Base-by-base conservation (phyloP, 805 yeast species). In the Vanderwaltozyma yarrowii region DNA sequence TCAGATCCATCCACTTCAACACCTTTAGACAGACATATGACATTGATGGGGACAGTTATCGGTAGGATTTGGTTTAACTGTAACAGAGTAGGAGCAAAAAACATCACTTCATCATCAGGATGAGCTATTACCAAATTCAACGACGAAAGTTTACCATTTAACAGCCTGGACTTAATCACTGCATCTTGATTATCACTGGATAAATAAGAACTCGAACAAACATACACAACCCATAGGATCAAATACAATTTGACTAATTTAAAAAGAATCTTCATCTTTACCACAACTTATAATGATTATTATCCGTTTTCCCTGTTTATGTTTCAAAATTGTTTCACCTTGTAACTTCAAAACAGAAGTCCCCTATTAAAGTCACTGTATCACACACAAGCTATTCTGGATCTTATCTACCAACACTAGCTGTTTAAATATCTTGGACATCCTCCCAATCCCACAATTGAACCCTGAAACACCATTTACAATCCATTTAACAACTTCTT, bases 51-150 rank as follows among this genome's bases (percentile, higher is more conserved):
- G 11, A 54, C 37, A 20, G 35, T n/a, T 4, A 20, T 9, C 2
- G 49, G 43, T 16, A 52, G 35, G 16, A 37, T 16, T 3, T 26
- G 30, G 36, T 57, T 42, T 27, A 57, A 39, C 24, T 54, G 52
- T 23, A 55, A 32, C 16, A 58, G 35, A 10, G 56, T 67, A 0
- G 98, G 98, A 1, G 86, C 76, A 52, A 92, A 92, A 60, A 92
- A 92, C 98, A 92, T 92, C 36, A 86, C 88, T 61, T 92, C 99
- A 58, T 92, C 99, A 60, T 92, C 99, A 0, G 99, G 99, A 60
- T 92, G 99, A 0, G 95, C 96, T 30, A 87, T 78, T 11, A 89
- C 62, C 33, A 79, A 33, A 3, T 12, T 27, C 4, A 33, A 17
- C 8, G 37, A 33, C 13, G 28, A 16, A 12, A 25, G 18, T 10